Evolutionary conservation across 2,329 filamentous ascomycete species (phyloP).

Genomic region (Colletotrichum cereale): DNA sequence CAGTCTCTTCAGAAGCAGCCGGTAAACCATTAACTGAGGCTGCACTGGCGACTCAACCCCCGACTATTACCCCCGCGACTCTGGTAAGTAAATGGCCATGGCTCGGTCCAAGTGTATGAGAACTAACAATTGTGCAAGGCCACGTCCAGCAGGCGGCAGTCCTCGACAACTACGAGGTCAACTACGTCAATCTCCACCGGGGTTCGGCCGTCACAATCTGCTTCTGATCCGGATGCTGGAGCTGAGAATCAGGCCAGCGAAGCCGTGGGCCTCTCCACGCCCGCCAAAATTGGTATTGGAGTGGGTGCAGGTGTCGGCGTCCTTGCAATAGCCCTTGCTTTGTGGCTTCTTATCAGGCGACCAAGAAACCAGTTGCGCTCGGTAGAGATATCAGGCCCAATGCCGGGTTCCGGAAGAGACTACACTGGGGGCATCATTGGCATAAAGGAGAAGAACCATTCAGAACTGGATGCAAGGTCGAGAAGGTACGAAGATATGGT

Average conservation of each 20-base stretch:
- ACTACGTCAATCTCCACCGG: conserved; percentile 34
- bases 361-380: conserved; percentile 47
- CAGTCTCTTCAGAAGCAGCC: neutral
- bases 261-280: conserved; percentile 53
- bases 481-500: conserved; percentile 71
- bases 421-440: conserved; percentile 36
- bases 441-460: conserved; percentile 47
- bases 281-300: conserved; percentile 63
- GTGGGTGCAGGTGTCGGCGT: conserved; percentile 59
- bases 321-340: conserved; percentile 54
- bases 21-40: conserved; percentile 5
- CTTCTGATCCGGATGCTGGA: conserved; percentile 16
- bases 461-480: conserved; percentile 64
- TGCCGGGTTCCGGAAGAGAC: conserved; percentile 59
- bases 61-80: conserved; percentile 31
- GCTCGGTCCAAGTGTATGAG: neutral
- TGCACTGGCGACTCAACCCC: conserved; percentile 39
- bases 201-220: conserved; percentile 20
- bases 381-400: conserved; percentile 64
- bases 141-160: conserved; percentile 26
- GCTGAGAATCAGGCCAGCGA: conserved; percentile 14
- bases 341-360: conserved; percentile 56
- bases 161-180: conserved; percentile 27
- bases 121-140: neutral
- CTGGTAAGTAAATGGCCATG: conserved; percentile 13